Base-by-base conservation (phyloP, 2,329 filamentous ascomycete species). In the Ophiosphaerella korrae region DNA sequence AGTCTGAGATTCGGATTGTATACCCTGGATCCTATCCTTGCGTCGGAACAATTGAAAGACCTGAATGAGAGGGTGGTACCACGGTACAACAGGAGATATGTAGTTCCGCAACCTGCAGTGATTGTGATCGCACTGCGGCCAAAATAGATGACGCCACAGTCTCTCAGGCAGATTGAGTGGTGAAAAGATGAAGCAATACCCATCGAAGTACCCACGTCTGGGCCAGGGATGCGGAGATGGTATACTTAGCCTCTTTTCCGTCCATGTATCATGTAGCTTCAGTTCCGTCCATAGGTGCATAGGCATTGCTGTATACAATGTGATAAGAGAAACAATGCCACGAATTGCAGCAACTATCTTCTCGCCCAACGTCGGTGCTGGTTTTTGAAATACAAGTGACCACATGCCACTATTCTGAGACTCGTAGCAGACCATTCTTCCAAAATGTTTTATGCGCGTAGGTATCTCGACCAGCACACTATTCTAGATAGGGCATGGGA, bases 41-140 rank as follows among this genome's bases (percentile, higher is more conserved):
- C 31, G 38, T 16, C 21, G n/a, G 5, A 42, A 29, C 12, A 18
- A 37, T 29, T 14, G 37, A 32, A 35, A 47, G 8, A 42, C 2
- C 1, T 21, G 11, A 4, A 32, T 32, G 37, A 45, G 24, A 42
- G 23, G n/a, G 11, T 48, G 23, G 18, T 46, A 39, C 37, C 37
- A 40, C 16, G 34, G 24, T 1, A 34, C 21, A 32, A 21, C 33
- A 14, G 40, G 29, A 29, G 35, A 36, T 14, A 48, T 18, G 43
- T 48, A 43, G 14, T 43, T 32, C 24, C 43, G 52, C 39, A 50
- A 36, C 29, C 14, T 33, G n/a, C 45, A 52, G 31, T 39, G 37
- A 31, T 36, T 40, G 29, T 50, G 42, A 35, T 14, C 35, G 37
- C 48, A 45, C 18, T 42, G 48, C 31, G 35, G 45, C 35, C 35